Evolutionary conservation across 495 filamentous ascomycete species (phyloP), one percentile per base, ranked within the genome.

Genomic region (Annulohypoxylon bovei): DNA sequence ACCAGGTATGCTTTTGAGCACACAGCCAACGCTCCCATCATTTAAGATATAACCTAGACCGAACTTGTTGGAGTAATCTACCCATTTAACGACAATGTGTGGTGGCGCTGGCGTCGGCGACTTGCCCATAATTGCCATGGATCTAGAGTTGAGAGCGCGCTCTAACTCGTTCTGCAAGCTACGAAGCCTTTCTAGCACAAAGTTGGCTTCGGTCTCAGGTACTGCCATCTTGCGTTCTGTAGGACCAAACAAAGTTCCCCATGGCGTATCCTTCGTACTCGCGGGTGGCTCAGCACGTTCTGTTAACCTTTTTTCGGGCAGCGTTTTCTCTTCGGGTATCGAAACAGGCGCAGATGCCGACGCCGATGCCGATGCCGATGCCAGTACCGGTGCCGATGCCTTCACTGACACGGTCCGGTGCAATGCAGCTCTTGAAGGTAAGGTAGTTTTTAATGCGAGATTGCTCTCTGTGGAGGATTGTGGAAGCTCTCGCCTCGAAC

Each of bases 1-100:
- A 1, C 80, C 72, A 12, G 83, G 79, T 39, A 82, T 81, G 55
- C 76, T 80, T 32, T 90, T 92, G 59, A 94, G 90, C 14, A 95
- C 89, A 69, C 91, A 93, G 4, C 92, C 93, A 37, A 94, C 89
- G 54, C 90, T 93, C 8, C 93, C 92, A 74, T 95, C 92, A 52
- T 91, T 92, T 32, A 97, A 79, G 39, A 94, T 92, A 68, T 96
- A 97, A 4, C 93, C 93, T 39, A 95, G 85, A 0, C 93, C 93
- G 72, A 93, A 94, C 70, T 93, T 92, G 77, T 95, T 95, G 25
- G 93, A 93, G 71, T 95, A 97, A 72, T 97, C 93, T n/a, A 97
- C 93, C 93, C 93, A 97, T 75, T 95, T 95, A 22, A 93, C 90
- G 22, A 97, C 91, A 28, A 90, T 83, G 30, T 83, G 82, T 5